These are phyloP conservation scores for Corylus avellana DNA, from an alignment of 306 rosid species.

Conservation along the genomic window DNA sequence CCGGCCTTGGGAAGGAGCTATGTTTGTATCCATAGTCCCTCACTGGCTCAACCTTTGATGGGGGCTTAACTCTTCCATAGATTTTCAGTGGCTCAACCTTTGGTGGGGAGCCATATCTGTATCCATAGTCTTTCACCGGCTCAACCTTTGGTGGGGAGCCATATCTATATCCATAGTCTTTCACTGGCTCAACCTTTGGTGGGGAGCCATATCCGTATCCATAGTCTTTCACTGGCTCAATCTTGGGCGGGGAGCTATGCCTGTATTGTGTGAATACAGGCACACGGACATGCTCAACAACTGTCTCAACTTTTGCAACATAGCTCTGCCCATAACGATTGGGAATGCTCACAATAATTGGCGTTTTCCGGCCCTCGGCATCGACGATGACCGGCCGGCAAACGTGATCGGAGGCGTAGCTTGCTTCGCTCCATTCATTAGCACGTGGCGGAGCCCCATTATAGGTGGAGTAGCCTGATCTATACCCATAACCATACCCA, in stretches of 20 bases:
- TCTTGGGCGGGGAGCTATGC: background rate
- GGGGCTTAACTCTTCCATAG: background rate
- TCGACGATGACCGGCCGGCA: conserved; percentile 22
- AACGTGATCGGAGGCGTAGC: background rate
- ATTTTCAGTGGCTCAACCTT: background rate
- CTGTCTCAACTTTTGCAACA: conserved; percentile 25
- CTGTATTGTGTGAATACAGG: conserved; percentile 9
- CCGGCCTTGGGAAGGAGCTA: background rate
- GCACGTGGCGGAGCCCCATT: background rate
- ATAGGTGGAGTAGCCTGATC: conserved; percentile 23
- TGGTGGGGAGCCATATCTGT: no score
- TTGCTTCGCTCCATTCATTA: conserved; percentile 26
- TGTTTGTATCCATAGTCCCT: no score
- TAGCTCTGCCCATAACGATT: conserved; percentile 5
- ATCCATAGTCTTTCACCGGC: no score
- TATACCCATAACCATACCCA: conserved; percentile 24
- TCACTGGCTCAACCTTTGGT: background rate
- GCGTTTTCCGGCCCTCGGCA: conserved; percentile 19
- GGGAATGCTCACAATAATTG: background rate
- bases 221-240: conserved; percentile 23
- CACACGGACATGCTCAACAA: conserved; percentile 19
- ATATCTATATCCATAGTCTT: no score
- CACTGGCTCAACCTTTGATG: no score
- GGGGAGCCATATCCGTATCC: conserved; percentile 5
- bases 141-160: no score